A percentile compares a stretch with the other conserved stretches of the same genome.
phyloP scores from a whole-genome alignment of 805 yeast genomes.

The Saccharomyces paradoxus region DNA sequence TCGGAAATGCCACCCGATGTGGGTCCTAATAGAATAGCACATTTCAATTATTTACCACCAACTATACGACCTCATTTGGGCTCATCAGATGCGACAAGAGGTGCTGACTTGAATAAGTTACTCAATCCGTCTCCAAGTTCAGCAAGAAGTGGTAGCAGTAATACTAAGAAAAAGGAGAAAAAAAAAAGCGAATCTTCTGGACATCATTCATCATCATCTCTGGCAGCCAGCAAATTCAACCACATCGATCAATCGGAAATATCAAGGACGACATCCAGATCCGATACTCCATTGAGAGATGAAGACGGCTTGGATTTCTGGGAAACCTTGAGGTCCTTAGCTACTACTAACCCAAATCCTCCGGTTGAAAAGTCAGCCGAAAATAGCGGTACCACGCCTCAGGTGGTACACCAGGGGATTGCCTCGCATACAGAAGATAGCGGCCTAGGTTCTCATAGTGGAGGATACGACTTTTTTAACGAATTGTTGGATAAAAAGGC shows the following conservation, averaged over 20 bases:
- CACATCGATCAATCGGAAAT: constrained; percentile 2
- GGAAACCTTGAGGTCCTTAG: constrained; percentile 57
- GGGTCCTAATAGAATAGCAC: constrained; percentile 51
- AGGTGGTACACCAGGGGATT: constrained; percentile 3
- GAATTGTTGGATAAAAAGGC: constrained; percentile 9
- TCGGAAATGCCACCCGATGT: constrained; percentile 34
- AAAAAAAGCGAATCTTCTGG: constrained; percentile 8
- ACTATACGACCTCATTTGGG: constrained; percentile 64
- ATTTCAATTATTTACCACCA: constrained; percentile 69
- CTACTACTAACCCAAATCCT: constrained; percentile 27
- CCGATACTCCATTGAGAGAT: constrained; percentile 10
- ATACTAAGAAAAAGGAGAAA: constrained; percentile 7
- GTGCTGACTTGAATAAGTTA: constrained; percentile 38
- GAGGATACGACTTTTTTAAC: constrained; percentile 11
- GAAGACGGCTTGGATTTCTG: constrained; percentile 65
- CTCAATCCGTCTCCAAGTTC: constrained; percentile 31
- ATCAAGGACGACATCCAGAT: constrained; percentile 4
- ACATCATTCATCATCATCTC: neutral
- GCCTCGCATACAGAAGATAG: neutral
- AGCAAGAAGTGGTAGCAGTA: constrained; percentile 1
- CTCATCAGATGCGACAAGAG: constrained; percentile 45
- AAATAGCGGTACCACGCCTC: neutral
- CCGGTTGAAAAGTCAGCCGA: constrained; percentile 4
- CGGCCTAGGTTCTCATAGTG: neutral
- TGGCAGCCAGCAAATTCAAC: neutral